Evolutionary conservation across 1,139 yeast genomes (phyloP).

Genomic region (Pichia sp.): DNA sequence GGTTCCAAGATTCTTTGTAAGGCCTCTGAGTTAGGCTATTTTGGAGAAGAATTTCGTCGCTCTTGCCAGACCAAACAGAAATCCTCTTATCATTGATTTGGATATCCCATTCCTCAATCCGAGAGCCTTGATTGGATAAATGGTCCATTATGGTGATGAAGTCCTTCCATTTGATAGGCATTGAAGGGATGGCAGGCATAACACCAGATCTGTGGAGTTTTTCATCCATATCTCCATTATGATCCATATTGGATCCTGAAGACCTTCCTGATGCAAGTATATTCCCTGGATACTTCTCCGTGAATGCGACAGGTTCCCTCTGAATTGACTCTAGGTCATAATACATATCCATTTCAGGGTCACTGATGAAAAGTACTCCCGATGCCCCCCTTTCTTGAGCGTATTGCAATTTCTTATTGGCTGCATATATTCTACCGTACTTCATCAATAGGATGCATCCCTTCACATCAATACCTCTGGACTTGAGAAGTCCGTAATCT

Average conservation of each 20-base stretch:
- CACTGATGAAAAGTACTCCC: conserved; percentile 52
- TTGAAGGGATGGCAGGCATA: conserved; percentile 65
- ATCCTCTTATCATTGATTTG: conserved; percentile 14
- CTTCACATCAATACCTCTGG: conserved; percentile 43
- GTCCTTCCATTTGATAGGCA: conserved; percentile 71
- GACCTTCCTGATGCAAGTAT: conserved; percentile 63
- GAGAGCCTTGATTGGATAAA: conserved; percentile 36
- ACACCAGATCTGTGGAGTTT: conserved; percentile 43
- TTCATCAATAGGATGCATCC: conserved; percentile 69
- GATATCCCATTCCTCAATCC: conserved; percentile 31
- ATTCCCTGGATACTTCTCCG: conserved; percentile 70
- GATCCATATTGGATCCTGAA: conserved; percentile 36
- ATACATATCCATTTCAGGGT: conserved; percentile 25
- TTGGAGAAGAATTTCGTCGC: conserved; percentile 29
- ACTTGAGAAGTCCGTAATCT: conserved; percentile 46
- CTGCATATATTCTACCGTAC: conserved; percentile 32
- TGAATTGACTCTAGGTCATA: conserved; percentile 43
- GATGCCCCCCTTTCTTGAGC: conserved; percentile 47
- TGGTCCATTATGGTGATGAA: conserved; percentile 44
- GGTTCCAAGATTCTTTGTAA: conserved; percentile 72
- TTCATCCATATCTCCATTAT: conserved; percentile 12
- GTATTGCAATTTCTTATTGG: conserved; percentile 44
- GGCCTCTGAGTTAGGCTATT: conserved; percentile 45
- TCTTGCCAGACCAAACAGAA: conserved; percentile 35
- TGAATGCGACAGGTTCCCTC: conserved; percentile 57